Percentiles rank a stretch among this genome's conserved stretches.
phyloP scores from a whole-genome alignment of 495 filamentous ascomycete species.

The Penicillium turbatum region DNA sequence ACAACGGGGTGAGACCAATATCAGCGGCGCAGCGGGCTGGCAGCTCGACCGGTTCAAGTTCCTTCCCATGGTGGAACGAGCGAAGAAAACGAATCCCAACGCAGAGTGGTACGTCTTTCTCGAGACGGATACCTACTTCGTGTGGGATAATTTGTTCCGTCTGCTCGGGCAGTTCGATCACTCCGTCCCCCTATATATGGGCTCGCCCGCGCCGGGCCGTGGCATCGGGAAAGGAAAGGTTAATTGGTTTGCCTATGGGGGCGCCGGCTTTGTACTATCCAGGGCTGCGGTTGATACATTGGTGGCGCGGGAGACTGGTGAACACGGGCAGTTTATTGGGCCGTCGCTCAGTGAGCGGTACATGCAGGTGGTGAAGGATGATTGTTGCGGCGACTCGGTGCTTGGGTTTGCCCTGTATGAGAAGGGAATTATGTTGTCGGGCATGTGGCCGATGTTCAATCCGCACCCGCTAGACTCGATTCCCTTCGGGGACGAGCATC shows the following conservation, averaged over 20 bases:
- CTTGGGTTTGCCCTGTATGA: conserved; percentile 46
- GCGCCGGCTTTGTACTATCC: conserved; percentile 50
- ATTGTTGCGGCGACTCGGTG: conserved; percentile 54
- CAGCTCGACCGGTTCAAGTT: conserved; percentile 62
- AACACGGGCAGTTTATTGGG: conserved; percentile 16
- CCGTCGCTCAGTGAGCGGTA: conserved; percentile 30
- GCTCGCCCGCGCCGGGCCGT: conserved; percentile 38
- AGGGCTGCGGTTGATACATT: conserved; percentile 41
- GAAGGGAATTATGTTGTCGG: conserved; percentile 40
- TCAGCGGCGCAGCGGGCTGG: conserved; percentile 42
- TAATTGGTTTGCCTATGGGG: conserved; percentile 50
- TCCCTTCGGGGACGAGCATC: conserved; percentile 28
- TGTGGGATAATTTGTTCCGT: conserved; percentile 60
- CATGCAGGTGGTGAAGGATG: conserved; percentile 31
- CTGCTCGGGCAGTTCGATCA: conserved; percentile 50
- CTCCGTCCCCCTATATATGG: conserved; percentile 49
- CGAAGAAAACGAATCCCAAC: conserved; percentile 48
- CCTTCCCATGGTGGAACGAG: conserved; percentile 54
- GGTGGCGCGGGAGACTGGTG: conserved; percentile 18
- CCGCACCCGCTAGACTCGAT: conserved; percentile 35
- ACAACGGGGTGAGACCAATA: conserved; percentile 12
- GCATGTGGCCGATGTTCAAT: conserved; percentile 54
- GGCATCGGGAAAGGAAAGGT: conserved; percentile 31
- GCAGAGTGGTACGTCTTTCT: conserved; percentile 61
- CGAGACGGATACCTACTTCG: conserved; percentile 58